Conservation (phyloP, 1,139 yeast genomes). For the Debaryomycetaceae sp. region DNA sequence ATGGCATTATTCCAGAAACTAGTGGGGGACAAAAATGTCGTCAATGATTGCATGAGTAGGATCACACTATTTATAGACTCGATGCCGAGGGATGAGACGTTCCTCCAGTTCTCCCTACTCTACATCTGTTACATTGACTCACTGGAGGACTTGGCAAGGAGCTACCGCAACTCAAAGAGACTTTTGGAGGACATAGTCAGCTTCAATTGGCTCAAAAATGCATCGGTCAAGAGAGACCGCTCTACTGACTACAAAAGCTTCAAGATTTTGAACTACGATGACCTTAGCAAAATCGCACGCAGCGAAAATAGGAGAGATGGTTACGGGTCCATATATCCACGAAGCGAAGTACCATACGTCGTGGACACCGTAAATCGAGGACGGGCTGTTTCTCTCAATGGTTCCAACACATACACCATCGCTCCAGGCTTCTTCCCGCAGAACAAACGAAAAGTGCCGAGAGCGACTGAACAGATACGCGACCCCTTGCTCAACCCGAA, state of each 20-base stretch:
- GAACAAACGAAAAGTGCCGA: background rate
- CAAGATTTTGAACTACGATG: background rate
- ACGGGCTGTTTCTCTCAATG: background rate
- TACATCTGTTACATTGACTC: conserved; percentile 11
- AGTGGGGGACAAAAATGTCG: conserved; percentile 8
- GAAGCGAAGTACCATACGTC: background rate
- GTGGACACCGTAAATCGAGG: background rate
- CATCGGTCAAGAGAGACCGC: background rate
- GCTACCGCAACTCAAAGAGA: conserved; percentile 2
- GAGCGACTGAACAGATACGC: background rate
- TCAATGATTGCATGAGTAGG: conserved; percentile 6
- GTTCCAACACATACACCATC: conserved; percentile 1
- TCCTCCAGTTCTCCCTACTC: conserved; percentile 8
- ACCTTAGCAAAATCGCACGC: conserved; percentile 1
- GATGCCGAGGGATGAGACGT: conserved; percentile 3
- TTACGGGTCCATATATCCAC: background rate
- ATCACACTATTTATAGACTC: conserved; percentile 2
- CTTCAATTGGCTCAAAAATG: background rate
- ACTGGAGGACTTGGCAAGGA: conserved; percentile 4
- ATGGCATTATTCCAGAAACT: conserved; percentile 2
- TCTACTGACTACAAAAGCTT: background rate
- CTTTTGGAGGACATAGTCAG: background rate
- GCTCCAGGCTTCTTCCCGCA: conserved; percentile 1
- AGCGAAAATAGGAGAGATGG: conserved; percentile 3
- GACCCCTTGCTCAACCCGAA: background rate